Percentiles rank a stretch among this genome's conserved stretches.
Evolutionary conservation across 306 rosid species (phyloP).

Genomic region (Prunus mume): DNA sequence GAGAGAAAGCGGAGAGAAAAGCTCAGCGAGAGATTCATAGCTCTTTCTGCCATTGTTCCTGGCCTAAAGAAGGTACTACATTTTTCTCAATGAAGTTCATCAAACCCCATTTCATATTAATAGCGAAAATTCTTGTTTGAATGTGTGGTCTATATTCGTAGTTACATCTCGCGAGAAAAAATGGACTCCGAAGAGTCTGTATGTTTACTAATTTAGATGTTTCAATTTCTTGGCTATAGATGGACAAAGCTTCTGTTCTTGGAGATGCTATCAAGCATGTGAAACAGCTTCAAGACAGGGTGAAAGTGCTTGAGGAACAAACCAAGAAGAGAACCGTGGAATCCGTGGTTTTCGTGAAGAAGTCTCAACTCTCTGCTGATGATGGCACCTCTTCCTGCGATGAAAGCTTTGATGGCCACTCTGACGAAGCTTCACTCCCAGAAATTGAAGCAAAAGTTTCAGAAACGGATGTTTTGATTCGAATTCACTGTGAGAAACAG

Average conservation of each 20-base stretch:
- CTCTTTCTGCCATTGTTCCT: constrained; percentile 75
- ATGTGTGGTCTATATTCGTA: background rate
- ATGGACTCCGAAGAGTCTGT: background rate
- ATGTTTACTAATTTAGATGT: background rate
- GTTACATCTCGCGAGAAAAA: background rate
- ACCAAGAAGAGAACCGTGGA: constrained; percentile 49
- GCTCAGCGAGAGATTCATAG: constrained; percentile 73
- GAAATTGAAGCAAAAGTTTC: constrained; percentile 62
- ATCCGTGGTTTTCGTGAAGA: constrained; percentile 36
- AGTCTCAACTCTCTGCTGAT: constrained; percentile 32
- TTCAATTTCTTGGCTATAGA: constrained; percentile 26
- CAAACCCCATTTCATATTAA: background rate
- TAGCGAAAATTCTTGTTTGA: background rate
- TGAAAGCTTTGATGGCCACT: constrained; percentile 30
- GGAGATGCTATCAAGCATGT: constrained; percentile 63
- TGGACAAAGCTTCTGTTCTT: constrained; percentile 76
- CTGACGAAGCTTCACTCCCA: constrained; percentile 24
- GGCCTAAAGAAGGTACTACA: constrained; percentile 64
- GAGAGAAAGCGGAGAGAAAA: constrained; percentile 80
- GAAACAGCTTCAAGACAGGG: constrained; percentile 57
- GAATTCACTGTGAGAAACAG: constrained; percentile 53
- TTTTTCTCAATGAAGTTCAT: background rate
- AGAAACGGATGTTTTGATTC: constrained; percentile 58
- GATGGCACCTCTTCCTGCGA: constrained; percentile 49
- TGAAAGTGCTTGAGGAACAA: constrained; percentile 53